phyloP scores from a whole-genome alignment of 192 early-diverging fungal genomes.

The Chytriomyces confervae region DNA sequence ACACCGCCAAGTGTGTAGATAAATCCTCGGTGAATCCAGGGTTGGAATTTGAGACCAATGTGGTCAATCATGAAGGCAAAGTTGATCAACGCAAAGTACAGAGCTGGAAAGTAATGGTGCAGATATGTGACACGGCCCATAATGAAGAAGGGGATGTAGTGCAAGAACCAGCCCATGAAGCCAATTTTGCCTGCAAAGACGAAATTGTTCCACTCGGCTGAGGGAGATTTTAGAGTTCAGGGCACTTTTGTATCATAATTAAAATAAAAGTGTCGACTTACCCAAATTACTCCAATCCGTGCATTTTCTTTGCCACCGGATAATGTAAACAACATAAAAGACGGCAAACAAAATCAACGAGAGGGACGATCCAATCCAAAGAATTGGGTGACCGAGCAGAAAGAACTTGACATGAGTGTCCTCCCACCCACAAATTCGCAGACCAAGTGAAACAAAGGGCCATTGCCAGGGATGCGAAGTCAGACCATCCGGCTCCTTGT shows the following conservation, averaged over 20 bases:
- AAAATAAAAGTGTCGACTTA: background rate
- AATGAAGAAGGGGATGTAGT: slow-evolving; percentile 92
- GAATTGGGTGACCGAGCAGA: slow-evolving; percentile 89
- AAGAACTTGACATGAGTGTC: slow-evolving; percentile 87
- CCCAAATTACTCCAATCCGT: slow-evolving; percentile 57
- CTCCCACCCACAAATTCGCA: slow-evolving; percentile 94
- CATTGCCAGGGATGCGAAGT: slow-evolving; percentile 85
- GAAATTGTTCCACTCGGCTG: slow-evolving; percentile 71
- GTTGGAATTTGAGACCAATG: slow-evolving; percentile 42
- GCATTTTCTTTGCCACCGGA: slow-evolving; percentile 71
- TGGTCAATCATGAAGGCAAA: slow-evolving; percentile 81
- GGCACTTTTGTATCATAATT: background rate
- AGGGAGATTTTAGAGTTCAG: background rate
- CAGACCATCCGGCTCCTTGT: slow-evolving; percentile 83
- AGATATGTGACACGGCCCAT: slow-evolving; percentile 97
- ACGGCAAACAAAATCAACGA: slow-evolving; percentile 59
- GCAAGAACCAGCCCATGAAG: slow-evolving; percentile 88
- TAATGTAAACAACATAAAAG: slow-evolving; percentile 55
- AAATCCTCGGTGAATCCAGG: slow-evolving; percentile 43
- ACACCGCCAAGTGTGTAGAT: slow-evolving; percentile 43
- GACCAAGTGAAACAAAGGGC: slow-evolving; percentile 84
- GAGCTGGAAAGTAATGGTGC: slow-evolving; percentile 96
- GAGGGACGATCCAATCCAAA: slow-evolving; percentile 82
- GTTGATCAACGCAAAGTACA: slow-evolving; percentile 91
- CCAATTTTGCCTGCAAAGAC: slow-evolving; percentile 73